Percentiles rank a stretch among this genome's conserved stretches.
Evolutionary conservation across 2,329 filamentous ascomycete species (phyloP).

Genomic region (Aspergillaceae sp.): DNA sequence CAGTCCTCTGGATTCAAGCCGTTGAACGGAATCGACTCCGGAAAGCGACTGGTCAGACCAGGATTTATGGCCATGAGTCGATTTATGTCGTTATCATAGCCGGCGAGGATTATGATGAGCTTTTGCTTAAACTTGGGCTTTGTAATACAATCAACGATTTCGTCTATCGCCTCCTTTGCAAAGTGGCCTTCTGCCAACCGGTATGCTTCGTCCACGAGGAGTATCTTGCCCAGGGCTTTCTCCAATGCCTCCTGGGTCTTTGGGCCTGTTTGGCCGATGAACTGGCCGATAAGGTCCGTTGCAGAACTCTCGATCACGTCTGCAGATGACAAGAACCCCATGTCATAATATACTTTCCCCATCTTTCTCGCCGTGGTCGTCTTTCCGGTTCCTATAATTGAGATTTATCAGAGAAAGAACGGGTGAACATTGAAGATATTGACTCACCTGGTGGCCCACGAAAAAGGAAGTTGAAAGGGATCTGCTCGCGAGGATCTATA

Average conservation of each 20-base stretch:
- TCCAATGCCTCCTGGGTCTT: slow-evolving; percentile 56
- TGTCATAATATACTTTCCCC: slow-evolving; percentile 66
- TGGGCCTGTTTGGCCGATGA: slow-evolving; percentile 60
- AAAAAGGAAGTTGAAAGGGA: slow-evolving; percentile 64
- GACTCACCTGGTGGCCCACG: slow-evolving; percentile 54
- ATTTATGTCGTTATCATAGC: slow-evolving; percentile 61
- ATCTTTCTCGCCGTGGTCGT: slow-evolving; percentile 66
- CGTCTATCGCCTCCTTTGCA: slow-evolving; percentile 48
- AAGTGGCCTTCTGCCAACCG: slow-evolving; percentile 51
- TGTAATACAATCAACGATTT: slow-evolving; percentile 45
- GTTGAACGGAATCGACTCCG: slow-evolving; percentile 51
- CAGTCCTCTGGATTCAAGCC: slow-evolving; percentile 39
- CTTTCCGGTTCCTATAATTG: slow-evolving; percentile 55
- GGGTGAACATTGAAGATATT: slow-evolving; percentile 17
- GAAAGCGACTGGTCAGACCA: slow-evolving; percentile 57
- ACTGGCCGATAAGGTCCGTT: slow-evolving; percentile 60
- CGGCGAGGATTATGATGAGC: slow-evolving; percentile 59
- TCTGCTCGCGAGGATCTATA: slow-evolving; percentile 48
- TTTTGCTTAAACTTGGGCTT: slow-evolving; percentile 52
- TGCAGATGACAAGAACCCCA: slow-evolving; percentile 55
- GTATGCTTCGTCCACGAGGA: slow-evolving; percentile 68
- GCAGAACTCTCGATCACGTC: slow-evolving; percentile 60
- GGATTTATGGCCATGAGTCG: slow-evolving; percentile 52
- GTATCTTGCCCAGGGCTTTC: slow-evolving; percentile 54
- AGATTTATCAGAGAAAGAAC: not conserved